Evolutionary conservation across 371 early-diverging fungal genomes (phyloP), one percentile per base, ranked within the genome.

Genomic region (Mortierella sp.): DNA sequence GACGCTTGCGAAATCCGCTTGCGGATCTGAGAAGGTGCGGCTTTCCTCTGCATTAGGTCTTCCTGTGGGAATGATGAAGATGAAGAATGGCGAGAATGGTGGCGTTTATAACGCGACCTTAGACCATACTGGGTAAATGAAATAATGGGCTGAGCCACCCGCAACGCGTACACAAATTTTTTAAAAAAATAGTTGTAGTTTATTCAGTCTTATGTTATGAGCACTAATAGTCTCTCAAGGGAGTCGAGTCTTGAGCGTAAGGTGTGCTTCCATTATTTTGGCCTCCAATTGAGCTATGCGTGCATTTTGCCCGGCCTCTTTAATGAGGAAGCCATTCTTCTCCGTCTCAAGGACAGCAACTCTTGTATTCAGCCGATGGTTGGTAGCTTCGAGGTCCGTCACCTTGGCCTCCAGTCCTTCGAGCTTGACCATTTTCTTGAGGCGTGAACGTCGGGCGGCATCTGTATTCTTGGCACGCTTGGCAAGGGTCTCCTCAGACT

Each of bases 401-500:
- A 96, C 95, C 66, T 91, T 91, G 49, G 75, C 75, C 85, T 97
- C 96, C 24, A 98, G 91, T 4, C 89, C 77, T 75, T 95, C 95
- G 87, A 98, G 90, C 83, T 91, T 91, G 64, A 89, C 81, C 60
- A 93, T 84, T 88, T 96, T 97, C 78, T 95, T 93, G 75, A 91
- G 89, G 37, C 98, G 93, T 32, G 96, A 95, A 64, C 98, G 96
- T 49, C 97, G 92, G 6, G 98, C 98, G 1, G 98, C 97, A 84
- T 97, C 97, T 3, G 97, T 97, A 86, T 97, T 97, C 88, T 94
- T 94, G 75, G 90, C 91, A 55, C 95, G 93, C 86, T 94, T 95
- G 65, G 92, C 87, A 26, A 90, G 86, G 59, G 93, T 84, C 65
- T 90, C 88, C 37, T 93, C 93, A 70, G 77, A 75, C 66, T 90